Evolutionary conservation across 1,139 yeast species (phyloP), one percentile per base, ranked within the genome.

Genomic region (Diutina scorzettiae): DNA sequence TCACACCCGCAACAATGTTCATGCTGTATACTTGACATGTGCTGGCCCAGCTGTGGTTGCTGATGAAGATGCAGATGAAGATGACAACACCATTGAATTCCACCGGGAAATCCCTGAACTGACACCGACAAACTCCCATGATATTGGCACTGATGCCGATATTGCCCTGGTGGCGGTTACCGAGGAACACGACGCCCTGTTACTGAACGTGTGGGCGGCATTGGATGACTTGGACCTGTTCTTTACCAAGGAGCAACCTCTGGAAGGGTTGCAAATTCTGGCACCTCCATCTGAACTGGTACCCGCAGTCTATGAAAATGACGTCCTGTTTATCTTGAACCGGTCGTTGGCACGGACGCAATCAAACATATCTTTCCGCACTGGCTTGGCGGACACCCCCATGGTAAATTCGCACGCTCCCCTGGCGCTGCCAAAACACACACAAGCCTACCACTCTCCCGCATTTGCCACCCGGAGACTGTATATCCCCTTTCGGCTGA

Each of bases 151-250:
- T 43, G 56, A 56, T 18, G 47, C 45, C 43, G 71, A 62, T 53
- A 56, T 59, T 41, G 61, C 55, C 11, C 66, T 66, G 1, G 63
- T 61, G 4, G 66, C 71, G 5, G 28, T 23, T 9, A 70, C 70
- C 18, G 77, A 66, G 9, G 87, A 80, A 45, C 81, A 73, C 3
- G 83, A 76, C 47, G 86, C 84, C 0, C 81, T 95, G 0, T 70
- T 91, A 53, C 86, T 94, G 56, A 86, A 87, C 53, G 87, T 91
- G 82, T 83, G 95, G 80, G 95, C 96, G 0, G 95, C 94, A n/a
- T 66, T 91, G 47, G 97, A 89, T 54, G 94, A 87, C 53, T 71
- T 91, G 50, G 97, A 91, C 57, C 81, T 91, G 11, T 91, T 91
- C 57, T 91, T 91, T 62, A 84, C 95, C 0, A 81, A 79, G 43